phyloP scores from a whole-genome alignment of 1,284 basidiomycete species.

The Ceratobasidium sp. region DNA sequence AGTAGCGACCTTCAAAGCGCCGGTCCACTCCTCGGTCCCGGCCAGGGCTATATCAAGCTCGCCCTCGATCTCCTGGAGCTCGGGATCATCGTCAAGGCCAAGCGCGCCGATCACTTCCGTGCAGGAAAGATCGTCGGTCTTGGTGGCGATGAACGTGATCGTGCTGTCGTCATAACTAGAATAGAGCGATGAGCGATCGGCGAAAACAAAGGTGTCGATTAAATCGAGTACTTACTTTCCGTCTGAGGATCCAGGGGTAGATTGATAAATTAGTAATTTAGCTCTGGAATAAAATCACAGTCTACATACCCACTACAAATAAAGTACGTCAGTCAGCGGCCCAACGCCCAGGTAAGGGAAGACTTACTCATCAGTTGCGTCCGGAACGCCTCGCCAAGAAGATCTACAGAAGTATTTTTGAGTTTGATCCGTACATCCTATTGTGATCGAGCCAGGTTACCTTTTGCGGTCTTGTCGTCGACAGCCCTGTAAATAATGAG shows the following conservation, averaged over 20 bases:
- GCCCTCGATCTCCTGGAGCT: conserved; percentile 67
- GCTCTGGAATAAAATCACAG: neutral
- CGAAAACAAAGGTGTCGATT: neutral
- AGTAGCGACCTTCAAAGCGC: neutral
- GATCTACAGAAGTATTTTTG: conserved; percentile 58
- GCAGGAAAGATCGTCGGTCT: conserved; percentile 70
- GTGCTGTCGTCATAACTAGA: conserved; percentile 68
- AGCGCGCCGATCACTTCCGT: conserved; percentile 64
- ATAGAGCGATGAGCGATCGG: neutral
- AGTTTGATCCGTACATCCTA: conserved; percentile 3
- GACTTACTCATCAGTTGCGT: conserved; percentile 72
- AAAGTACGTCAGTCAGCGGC: neutral
- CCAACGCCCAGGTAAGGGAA: conserved; percentile 50
- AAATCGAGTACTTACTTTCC: conserved; percentile 63
- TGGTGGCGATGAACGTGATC: conserved; percentile 76
- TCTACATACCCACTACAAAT: conserved; percentile 56
- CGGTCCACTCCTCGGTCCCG: conserved; percentile 60
- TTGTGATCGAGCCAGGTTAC: conserved; percentile 54
- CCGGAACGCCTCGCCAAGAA: conserved; percentile 73
- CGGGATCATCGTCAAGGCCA: conserved; percentile 66
- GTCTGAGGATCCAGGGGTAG: conserved; percentile 56
- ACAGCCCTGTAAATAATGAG: conserved; percentile 69
- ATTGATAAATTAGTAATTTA: neutral
- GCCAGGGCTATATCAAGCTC: conserved; percentile 61
- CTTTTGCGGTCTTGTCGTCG: conserved; percentile 72